Conservation (phyloP, 805 yeast species). For the Hyphopichia homilentoma region DNA sequence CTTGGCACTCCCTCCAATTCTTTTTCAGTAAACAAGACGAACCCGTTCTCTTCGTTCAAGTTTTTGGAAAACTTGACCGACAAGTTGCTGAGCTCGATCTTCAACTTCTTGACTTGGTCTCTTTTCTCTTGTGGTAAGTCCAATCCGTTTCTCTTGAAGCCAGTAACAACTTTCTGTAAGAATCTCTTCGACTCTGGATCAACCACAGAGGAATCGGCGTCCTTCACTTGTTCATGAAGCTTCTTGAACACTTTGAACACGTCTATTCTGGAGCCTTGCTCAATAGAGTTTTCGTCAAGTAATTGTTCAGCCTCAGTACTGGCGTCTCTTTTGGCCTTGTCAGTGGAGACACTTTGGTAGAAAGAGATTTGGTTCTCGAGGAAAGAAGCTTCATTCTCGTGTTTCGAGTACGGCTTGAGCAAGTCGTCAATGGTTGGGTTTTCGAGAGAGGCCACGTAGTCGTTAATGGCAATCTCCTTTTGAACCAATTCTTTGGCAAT, state of each 20-base stretch:
- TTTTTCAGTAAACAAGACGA: constrained; percentile 53
- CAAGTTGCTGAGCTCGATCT: constrained; percentile 56
- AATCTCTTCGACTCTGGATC: constrained; percentile 56
- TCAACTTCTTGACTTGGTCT: constrained; percentile 52
- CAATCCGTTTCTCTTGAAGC: constrained; percentile 67
- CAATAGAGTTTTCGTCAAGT: constrained; percentile 57
- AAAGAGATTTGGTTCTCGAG: constrained; percentile 55
- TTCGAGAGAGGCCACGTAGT: constrained; percentile 46
- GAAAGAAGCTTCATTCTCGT: constrained; percentile 47
- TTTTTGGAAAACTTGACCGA: constrained; percentile 59
- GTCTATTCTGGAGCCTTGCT: constrained; percentile 60
- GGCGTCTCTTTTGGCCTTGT: constrained; percentile 66
- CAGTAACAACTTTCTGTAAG: constrained; percentile 52
- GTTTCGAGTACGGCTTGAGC: constrained; percentile 48
- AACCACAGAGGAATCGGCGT: constrained; percentile 24
- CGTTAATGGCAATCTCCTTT: constrained; percentile 44
- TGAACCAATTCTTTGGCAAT: constrained; percentile 44
- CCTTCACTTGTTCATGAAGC: constrained; percentile 38
- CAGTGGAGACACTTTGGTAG: constrained; percentile 67
- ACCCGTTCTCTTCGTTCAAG: constrained; percentile 68
- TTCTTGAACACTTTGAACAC: constrained; percentile 56
- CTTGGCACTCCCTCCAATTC: constrained; percentile 75
- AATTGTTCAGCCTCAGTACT: constrained; percentile 60
- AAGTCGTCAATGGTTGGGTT: constrained; percentile 55
- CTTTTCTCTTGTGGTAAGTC: constrained; percentile 54